These are phyloP conservation scores for Bremia lactucae DNA, from an alignment of 352 stramenopile species.

Conservation along the genomic window DNA sequence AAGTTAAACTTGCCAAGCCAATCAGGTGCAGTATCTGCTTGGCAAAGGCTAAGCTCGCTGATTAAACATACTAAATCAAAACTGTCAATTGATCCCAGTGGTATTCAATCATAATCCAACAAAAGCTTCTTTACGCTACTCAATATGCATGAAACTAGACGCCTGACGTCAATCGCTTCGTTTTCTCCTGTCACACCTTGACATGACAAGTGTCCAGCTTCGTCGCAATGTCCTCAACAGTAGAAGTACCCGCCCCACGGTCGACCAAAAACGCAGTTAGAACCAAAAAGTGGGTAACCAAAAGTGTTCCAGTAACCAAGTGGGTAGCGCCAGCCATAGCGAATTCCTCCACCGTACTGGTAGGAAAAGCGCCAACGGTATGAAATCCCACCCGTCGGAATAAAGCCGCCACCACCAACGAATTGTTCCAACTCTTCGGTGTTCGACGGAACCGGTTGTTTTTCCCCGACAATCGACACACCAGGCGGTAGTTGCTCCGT, in stretches of 20 bases:
- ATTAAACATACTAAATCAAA: no score
- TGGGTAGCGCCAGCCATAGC: slow-evolving; percentile 35
- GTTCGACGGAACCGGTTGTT: slow-evolving; percentile 14
- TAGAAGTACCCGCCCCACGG: slow-evolving; percentile 25
- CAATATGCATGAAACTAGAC: neutral
- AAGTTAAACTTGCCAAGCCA: no score
- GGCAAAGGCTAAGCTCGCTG: no score
- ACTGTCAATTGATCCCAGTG: no score
- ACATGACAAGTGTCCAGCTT: neutral
- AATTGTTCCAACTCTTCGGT: slow-evolving; percentile 18
- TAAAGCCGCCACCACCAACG: slow-evolving; percentile 17
- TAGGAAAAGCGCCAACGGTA: slow-evolving; percentile 27
- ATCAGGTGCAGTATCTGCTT: no score
- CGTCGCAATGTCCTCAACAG: slow-evolving; percentile 16
- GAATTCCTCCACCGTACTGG: slow-evolving; percentile 11
- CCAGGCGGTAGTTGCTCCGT: slow-evolving; percentile 17
- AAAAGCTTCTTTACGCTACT: no score
- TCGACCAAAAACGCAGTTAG: slow-evolving; percentile 18
- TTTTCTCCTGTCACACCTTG: neutral
- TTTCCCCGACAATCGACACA: slow-evolving; percentile 12
- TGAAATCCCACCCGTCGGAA: slow-evolving; percentile 18
- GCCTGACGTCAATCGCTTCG: neutral
- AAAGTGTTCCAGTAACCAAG: slow-evolving; percentile 27
- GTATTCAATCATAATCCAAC: no score
- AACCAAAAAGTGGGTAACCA: slow-evolving; percentile 21